Conservation (phyloP, 2,329 filamentous ascomycete genomes). For the Plenodomus biglobosus region DNA sequence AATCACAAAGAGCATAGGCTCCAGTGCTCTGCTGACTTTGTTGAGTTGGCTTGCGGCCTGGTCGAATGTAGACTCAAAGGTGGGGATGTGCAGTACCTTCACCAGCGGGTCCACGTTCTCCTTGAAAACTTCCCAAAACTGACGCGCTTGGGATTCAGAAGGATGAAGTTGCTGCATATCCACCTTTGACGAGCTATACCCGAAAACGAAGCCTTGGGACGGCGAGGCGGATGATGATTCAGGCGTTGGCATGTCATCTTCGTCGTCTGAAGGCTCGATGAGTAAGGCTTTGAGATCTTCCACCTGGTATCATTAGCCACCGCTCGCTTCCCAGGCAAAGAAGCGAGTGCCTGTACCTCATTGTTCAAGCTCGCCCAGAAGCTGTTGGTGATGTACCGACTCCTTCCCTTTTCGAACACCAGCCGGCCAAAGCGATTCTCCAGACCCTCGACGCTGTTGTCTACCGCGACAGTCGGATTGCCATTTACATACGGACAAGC, state of each 20-base stretch:
- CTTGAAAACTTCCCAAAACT: constrained; percentile 70
- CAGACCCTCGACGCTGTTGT: constrained; percentile 40
- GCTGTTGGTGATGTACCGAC: constrained; percentile 72
- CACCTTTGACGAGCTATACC: constrained; percentile 70
- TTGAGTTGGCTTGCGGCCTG: constrained; percentile 62
- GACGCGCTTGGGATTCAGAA: constrained; percentile 61
- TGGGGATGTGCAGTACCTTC: constrained; percentile 71
- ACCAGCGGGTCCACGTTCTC: constrained; percentile 74
- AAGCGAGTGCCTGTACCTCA: constrained; percentile 56
- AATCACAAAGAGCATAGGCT: constrained; percentile 63
- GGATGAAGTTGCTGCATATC: constrained; percentile 68
- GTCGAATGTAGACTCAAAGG: constrained; percentile 62
- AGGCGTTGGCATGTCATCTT: constrained; percentile 55
- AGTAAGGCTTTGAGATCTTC: constrained; percentile 64
- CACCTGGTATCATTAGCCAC: constrained; percentile 46
- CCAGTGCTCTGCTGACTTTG: constrained; percentile 59
- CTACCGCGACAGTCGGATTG: constrained; percentile 25
- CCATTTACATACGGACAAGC: constrained; percentile 7
- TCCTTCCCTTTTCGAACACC: constrained; percentile 69
- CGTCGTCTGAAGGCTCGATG: constrained; percentile 63
- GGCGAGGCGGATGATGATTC: constrained; percentile 46
- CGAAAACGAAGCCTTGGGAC: constrained; percentile 72
- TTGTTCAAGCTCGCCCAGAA: constrained; percentile 78
- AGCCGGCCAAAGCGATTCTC: constrained; percentile 66
- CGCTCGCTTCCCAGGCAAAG: not conserved